These are phyloP conservation scores for Boletus mariae DNA, from an alignment of 1,284 basidiomycete species.

Conservation along the genomic window DNA sequence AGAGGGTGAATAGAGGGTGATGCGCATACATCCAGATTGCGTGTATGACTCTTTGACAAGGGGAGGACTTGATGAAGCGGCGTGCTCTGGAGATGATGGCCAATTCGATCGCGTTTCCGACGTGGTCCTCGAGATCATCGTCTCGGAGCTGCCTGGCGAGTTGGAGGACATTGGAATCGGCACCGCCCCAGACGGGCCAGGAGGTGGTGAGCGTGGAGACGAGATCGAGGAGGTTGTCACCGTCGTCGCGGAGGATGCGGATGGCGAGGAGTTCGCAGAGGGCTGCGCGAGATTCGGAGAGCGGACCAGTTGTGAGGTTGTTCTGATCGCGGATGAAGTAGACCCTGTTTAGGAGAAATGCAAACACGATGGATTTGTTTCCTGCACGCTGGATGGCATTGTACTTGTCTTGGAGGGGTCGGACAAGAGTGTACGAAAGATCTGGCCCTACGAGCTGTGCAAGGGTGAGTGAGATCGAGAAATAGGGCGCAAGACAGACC, in stretches of 20 bases:
- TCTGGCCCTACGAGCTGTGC: slow-evolving; percentile 74
- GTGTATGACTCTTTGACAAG: slow-evolving; percentile 86
- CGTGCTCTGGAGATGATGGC: slow-evolving; percentile 84
- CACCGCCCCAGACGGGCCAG: slow-evolving; percentile 85
- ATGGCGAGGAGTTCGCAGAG: slow-evolving; percentile 91
- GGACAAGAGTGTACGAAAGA: slow-evolving; percentile 81
- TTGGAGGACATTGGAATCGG: slow-evolving; percentile 59
- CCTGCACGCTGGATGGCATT: slow-evolving; percentile 56
- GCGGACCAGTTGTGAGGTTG: slow-evolving; percentile 52
- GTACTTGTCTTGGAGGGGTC: slow-evolving; percentile 74
- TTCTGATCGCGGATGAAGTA: slow-evolving; percentile 79
- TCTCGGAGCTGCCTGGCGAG: slow-evolving; percentile 70
- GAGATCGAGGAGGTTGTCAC: slow-evolving; percentile 72
- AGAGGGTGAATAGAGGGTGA: neutral
- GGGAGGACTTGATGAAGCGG: slow-evolving; percentile 80
- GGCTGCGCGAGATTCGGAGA: slow-evolving; percentile 73
- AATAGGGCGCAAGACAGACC: slow-evolving; percentile 16
- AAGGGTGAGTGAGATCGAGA: slow-evolving; percentile 12
- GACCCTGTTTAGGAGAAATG: slow-evolving; percentile 84
- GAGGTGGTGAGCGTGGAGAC: slow-evolving; percentile 80
- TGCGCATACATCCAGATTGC: slow-evolving; percentile 66
- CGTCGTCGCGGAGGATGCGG: slow-evolving; percentile 75
- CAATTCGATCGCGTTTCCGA: slow-evolving; percentile 89
- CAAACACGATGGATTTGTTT: slow-evolving; percentile 80
- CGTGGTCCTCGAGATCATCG: slow-evolving; percentile 69